phyloP scores from a whole-genome alignment of 2,329 filamentous ascomycete genomes.

The Monosporascus sp. region DNA sequence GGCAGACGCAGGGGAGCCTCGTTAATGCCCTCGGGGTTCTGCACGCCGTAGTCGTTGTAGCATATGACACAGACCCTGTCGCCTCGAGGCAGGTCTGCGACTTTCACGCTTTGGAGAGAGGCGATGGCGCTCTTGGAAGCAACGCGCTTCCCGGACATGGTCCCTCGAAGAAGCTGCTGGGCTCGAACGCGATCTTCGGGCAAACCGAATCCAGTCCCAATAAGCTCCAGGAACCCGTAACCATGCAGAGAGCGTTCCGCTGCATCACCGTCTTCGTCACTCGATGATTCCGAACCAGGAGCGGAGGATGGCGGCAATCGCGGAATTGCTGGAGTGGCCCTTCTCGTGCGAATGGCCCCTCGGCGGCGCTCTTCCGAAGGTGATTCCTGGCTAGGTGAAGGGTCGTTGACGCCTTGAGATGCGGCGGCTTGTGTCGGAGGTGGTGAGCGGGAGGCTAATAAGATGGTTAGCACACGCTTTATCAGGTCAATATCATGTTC shows the following conservation, averaged over 20 bases:
- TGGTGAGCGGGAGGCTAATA: conserved; percentile 8
- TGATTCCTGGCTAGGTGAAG: not conserved
- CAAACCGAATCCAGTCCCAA: conserved; percentile 1
- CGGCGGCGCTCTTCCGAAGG: conserved; percentile 4
- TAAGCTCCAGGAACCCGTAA: not conserved
- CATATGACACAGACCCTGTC: conserved; percentile 58
- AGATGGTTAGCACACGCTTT: not conserved
- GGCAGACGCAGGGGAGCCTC: conserved; percentile 56
- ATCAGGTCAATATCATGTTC: not conserved
- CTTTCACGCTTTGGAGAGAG: conserved; percentile 41
- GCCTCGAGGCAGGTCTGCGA: conserved; percentile 38
- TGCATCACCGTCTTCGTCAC: conserved; percentile 8
- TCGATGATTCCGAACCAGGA: conserved; percentile 12
- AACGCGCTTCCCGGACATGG: conserved; percentile 38
- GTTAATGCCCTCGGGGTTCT: conserved; percentile 52
- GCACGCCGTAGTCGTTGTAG: conserved; percentile 56
- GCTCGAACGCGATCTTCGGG: conserved; percentile 34
- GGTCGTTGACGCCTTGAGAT: conserved; percentile 1
- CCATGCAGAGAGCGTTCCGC: not conserved
- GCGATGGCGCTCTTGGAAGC: conserved; percentile 43
- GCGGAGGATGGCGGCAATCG: conserved; percentile 5
- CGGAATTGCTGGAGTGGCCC: conserved; percentile 1
- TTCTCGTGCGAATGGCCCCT: conserved; percentile 2
- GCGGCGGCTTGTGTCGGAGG: conserved; percentile 3
- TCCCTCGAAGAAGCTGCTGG: conserved; percentile 43